Evolutionary conservation across 805 yeast species (phyloP).

Genomic region (Wickerhamomyces rabaulensis): DNA sequence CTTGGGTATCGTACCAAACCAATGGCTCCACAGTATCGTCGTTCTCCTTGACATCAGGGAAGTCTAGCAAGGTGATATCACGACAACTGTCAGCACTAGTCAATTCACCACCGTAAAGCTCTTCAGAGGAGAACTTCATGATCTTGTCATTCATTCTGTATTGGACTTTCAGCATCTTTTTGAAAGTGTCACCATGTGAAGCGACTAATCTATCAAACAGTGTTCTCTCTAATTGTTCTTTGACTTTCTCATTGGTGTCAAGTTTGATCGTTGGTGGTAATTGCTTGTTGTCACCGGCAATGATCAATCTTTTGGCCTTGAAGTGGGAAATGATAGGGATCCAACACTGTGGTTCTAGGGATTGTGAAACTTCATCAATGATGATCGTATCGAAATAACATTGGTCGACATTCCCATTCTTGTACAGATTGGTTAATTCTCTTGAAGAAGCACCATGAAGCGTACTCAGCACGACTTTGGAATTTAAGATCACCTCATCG

Average conservation of each 20-base stretch:
- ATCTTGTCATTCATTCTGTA: conserved; percentile 82
- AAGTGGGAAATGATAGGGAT: conserved; percentile 74
- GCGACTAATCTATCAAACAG: conserved; percentile 74
- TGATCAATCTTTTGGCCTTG: conserved; percentile 48
- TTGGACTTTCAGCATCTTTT: conserved; percentile 64
- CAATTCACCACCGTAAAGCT: conserved; percentile 58
- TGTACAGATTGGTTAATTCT: conserved; percentile 54
- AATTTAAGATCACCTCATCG: conserved; percentile 47
- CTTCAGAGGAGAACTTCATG: conserved; percentile 70
- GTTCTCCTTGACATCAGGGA: conserved; percentile 41
- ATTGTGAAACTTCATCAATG: conserved; percentile 93
- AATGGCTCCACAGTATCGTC: conserved; percentile 55
- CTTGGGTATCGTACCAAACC: conserved; percentile 91
- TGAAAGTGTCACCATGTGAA: conserved; percentile 41
- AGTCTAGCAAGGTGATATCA: conserved; percentile 45
- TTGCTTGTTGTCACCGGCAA: conserved; percentile 94
- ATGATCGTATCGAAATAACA: conserved; percentile 70
- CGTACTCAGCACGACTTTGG: conserved; percentile 75
- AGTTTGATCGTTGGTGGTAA: conserved; percentile 86
- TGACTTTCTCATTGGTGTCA: conserved; percentile 34
- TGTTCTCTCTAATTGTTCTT: conserved; percentile 51
- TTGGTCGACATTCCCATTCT: conserved; percentile 20
- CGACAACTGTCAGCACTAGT: conserved; percentile 58
- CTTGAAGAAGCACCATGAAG: conserved; percentile 83
- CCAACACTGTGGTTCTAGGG: conserved; percentile 96